These are phyloP conservation scores for Ramalina intermedia DNA, from an alignment of 495 filamentous ascomycete species.

Conservation along the genomic window DNA sequence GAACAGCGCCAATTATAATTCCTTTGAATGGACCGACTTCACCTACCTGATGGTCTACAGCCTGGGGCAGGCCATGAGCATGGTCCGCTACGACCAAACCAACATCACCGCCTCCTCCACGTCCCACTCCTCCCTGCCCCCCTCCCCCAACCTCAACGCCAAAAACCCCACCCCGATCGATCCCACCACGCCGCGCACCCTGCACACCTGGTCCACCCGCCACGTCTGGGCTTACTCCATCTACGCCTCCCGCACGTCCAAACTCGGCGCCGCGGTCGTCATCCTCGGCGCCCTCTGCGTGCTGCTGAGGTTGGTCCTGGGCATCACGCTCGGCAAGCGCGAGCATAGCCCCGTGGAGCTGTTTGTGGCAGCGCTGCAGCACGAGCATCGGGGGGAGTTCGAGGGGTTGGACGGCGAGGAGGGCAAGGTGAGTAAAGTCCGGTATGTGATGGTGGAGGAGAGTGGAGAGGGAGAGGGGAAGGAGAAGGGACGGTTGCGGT, in stretches of 20 bases:
- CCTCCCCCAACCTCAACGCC: not conserved
- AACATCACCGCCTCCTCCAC: slow-evolving; percentile 1
- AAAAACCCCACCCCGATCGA: not conserved
- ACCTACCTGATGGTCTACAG: slow-evolving; percentile 2
- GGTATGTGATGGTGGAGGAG: slow-evolving; percentile 11
- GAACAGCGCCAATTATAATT: not conserved
- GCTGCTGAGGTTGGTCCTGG: slow-evolving; percentile 2
- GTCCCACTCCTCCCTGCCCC: not conserved
- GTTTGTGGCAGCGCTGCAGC: slow-evolving; percentile 10
- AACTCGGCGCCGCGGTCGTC: slow-evolving; percentile 13
- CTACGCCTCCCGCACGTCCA: slow-evolving; percentile 9
- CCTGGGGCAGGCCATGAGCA: slow-evolving; percentile 9
- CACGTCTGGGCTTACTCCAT: slow-evolving; percentile 16
- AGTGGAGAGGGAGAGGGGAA: no score
- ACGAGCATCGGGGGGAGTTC: slow-evolving; percentile 3
- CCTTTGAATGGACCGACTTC: not conserved
- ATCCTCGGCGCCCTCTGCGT: slow-evolving; percentile 5
- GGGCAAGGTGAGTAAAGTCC: slow-evolving; percentile 3
- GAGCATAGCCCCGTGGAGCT: slow-evolving; percentile 9
- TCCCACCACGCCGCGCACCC: not conserved
- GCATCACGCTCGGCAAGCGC: not conserved
- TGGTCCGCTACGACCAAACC: slow-evolving; percentile 8
- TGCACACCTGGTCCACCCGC: slow-evolving; percentile 5
- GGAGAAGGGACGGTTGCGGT: slow-evolving; percentile 5
- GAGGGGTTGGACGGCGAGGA: slow-evolving; percentile 4